Evolutionary conservation across 2,329 filamentous ascomycete species (phyloP), one percentile per base, ranked within the genome.

Genomic region (Ophiosphaerella korrae): DNA sequence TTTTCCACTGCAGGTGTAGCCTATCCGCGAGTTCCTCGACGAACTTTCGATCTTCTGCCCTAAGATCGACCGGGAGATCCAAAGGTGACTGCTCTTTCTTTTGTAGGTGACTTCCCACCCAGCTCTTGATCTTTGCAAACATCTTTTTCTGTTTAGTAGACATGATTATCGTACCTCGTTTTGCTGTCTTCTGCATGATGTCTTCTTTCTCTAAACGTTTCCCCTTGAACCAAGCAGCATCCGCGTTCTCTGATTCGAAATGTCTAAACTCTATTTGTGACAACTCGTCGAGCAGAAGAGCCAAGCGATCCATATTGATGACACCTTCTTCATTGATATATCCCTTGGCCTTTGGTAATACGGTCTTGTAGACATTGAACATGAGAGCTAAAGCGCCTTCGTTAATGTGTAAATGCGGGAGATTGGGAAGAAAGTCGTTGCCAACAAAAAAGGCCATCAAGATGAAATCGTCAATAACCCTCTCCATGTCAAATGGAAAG

Each of bases 401-500:
- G 75, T 99, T 99, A 76, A 99, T 99, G 75, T 99, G 94, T 59
- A 99, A 78, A 68, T 95, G 90, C 5, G 95, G 95, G 51, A 99
- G 81, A 75, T 99, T 97, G 3, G 94, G 94, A 74, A 99, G 83
- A 78, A 99, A 99, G 83, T 99, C 94, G 75, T 99, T 99, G 71
- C 94, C 94, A 66, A 99, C 91, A 74, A 99, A 99, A 79, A 99
- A 99, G 41, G 92, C 93, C 92, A 99, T 97, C 54, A 99, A 84
- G 71, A 99, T 97, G 75, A 99, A 99, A 80, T 99, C 94, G 73
- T 99, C 94, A 77, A 99, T 97, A 68, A 99, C 86, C 58, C 89
- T 86, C 79, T 99, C 94, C 82, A 99, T 88, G 70, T 99, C 89
- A 70, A 95, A 99, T 42, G 85, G 80, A 65, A 97, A 92, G 35